Evolutionary conservation across 176 grass and related monocot genomes (phyloP).

Genomic region (Juncus inflexus): DNA sequence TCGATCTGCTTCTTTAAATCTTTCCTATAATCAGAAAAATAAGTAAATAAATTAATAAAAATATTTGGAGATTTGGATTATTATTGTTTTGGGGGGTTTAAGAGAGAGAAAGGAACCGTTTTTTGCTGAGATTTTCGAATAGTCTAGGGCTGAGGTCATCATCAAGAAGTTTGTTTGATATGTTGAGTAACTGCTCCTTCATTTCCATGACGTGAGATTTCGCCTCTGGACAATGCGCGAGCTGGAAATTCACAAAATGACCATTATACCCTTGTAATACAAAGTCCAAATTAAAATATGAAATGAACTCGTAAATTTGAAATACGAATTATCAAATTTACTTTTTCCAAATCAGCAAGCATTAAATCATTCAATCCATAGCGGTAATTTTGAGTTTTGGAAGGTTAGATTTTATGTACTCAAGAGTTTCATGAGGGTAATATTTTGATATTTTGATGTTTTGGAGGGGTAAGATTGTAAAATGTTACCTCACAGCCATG

Average conservation of each 20-base stretch:
- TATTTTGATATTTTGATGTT: too few species aligned
- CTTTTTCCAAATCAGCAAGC: too few species aligned
- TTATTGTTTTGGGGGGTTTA: constrained; percentile 3
- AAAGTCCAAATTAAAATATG: too few species aligned
- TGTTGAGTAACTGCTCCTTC: constrained; percentile 65
- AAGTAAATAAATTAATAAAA: constrained; percentile 20
- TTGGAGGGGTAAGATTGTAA: constrained; percentile 4
- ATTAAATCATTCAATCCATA: too few species aligned
- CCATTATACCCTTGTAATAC: neutral
- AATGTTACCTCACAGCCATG: constrained; percentile 66
- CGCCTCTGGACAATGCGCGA: constrained; percentile 60
- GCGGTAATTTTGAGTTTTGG: too few species aligned
- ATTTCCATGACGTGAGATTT: constrained; percentile 61
- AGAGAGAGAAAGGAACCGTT: constrained; percentile 46
- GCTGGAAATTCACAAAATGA: constrained; percentile 38
- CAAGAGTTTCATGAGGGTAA: too few species aligned
- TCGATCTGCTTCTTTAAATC: constrained; percentile 60
- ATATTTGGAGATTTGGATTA: neutral
- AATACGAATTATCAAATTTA: too few species aligned
- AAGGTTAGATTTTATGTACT: too few species aligned
- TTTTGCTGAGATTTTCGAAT: constrained; percentile 59
- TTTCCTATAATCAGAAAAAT: constrained; percentile 38
- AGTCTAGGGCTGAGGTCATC: constrained; percentile 47
- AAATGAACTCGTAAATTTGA: too few species aligned
- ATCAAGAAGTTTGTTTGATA: constrained; percentile 87